Evolutionary conservation across 73 alveolate genomes (phyloP).

Genomic region (Effrenium voratum): DNA sequence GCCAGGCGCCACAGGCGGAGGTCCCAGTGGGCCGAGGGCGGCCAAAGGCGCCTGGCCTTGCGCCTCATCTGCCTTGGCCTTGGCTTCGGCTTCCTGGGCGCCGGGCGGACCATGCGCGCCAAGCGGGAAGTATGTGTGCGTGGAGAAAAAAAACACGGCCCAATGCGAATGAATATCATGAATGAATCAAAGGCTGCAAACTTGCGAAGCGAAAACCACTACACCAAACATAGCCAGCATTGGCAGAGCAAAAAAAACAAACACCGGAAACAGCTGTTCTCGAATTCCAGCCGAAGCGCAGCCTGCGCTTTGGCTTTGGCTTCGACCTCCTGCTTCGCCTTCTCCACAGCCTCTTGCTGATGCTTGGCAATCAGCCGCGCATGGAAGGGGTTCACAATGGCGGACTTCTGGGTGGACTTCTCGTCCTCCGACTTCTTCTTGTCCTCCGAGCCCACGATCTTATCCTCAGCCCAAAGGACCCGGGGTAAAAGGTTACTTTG

Average conservation of each 20-base stretch:
- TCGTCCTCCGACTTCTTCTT: not conserved
- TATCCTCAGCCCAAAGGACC: too few species aligned
- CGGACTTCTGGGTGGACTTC: not conserved
- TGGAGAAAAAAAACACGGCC: not conserved
- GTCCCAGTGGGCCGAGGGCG: not conserved
- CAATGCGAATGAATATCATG: too few species aligned
- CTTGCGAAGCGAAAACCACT: too few species aligned
- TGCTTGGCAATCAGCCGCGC: constrained; percentile 33
- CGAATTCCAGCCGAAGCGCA: not conserved
- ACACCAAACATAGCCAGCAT: too few species aligned
- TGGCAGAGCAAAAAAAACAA: too few species aligned
- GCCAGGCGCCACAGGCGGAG: not conserved
- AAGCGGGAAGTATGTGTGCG: not conserved
- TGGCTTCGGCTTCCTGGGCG: constrained; percentile 46
- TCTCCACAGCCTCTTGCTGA: constrained; percentile 15
- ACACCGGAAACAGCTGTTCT: too few species aligned
- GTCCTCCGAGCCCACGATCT: not conserved
- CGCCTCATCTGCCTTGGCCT: constrained; percentile 34
- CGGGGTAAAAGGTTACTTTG: too few species aligned
- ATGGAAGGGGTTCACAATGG: constrained; percentile 33
- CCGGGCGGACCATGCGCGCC: not conserved
- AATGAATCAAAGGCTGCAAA: too few species aligned
- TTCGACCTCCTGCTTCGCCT: constrained; percentile 8
- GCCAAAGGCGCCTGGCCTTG: too few species aligned
- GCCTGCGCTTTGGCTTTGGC: constrained; percentile 18